Conservation (phyloP, 2,329 filamentous ascomycete genomes). For the Epichloe elymi region DNA sequence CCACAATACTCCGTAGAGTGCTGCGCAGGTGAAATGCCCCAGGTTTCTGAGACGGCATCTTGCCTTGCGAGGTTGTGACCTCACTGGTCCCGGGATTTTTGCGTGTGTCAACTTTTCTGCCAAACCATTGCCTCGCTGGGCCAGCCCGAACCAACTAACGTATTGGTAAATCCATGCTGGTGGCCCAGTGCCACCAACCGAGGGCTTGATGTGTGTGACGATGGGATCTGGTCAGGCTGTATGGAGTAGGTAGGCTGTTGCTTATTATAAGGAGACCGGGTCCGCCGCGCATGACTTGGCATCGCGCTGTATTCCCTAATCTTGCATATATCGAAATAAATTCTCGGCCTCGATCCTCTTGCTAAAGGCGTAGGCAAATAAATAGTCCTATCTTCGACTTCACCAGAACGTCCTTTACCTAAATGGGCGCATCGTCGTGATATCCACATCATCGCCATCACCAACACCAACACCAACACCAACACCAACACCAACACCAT, state of each 20-base stretch:
- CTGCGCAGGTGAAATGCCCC: background rate
- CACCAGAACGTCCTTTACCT: background rate
- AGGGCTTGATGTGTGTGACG: background rate
- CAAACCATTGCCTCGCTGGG: too few relatives aligned
- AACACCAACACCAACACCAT: background rate
- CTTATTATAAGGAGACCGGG: constrained; percentile 1
- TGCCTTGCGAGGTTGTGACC: background rate
- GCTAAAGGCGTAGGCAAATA: background rate
- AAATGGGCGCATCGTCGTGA: background rate
- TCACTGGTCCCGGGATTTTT: too few relatives aligned
- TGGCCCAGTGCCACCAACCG: background rate
- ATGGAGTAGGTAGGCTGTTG: background rate
- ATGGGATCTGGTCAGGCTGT: background rate
- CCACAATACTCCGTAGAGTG: too few relatives aligned
- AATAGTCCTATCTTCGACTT: background rate
- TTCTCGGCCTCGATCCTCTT: background rate
- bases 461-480: background rate
- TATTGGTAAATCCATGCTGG: background rate
- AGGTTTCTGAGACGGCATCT: background rate
- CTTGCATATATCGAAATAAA: background rate
- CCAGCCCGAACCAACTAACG: too few relatives aligned
- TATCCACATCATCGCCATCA: background rate
- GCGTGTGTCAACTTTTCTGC: too few relatives aligned
- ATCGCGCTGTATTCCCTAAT: background rate
- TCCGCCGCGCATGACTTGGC: background rate